Evolutionary conservation across 352 stramenopile genomes (phyloP), one percentile per base, ranked within the genome.

Genomic region (Globisporangium splendens): DNA sequence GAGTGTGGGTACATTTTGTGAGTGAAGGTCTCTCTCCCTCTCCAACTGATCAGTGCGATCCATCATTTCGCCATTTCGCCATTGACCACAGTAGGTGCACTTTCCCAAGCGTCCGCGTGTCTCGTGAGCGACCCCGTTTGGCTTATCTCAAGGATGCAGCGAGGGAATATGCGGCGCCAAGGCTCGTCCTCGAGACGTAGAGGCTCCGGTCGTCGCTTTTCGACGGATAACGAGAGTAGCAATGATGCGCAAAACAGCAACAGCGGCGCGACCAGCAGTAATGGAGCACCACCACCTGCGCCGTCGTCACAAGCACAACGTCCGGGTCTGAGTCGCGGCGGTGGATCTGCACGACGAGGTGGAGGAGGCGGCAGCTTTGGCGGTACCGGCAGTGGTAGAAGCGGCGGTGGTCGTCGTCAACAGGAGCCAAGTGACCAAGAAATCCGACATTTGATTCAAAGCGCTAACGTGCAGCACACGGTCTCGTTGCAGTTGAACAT

Each of bases 361-460:
- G 51, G 21, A 17, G 38, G 38, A n/a, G 38, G 51, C 38, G 41
- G 38, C 51, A 46, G 54, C 20, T 53, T 41, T 31, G 22, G 31
- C 17, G 12, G 39, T 10, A 15, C 5, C 42, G 18, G 21, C 22
- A 20, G 35, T 38, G 21, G 39, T 14, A 20, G 58, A 20, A 49
- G 50, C 11, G 42, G 51, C 0, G 46, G 51, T 12, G 18, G 59
- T 28, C 59, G 48, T 20, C 33, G 20, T 18, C 50, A 5, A 3
- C 24, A 31, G 8, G 54, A 60, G 4, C 46, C 60, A 10, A 57
- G 52, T 31, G 59, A 61, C 24, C 46, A 48, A 13, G 59, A 65
- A 39, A 56, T 61, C 59, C 59, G 54, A 15, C 22, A n/a, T 8
- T 50, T 47, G 44, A 55, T 65, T 24, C 43, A 61, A 38, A 61